Evolutionary conservation across 1,284 basidiomycete genomes (phyloP).

Genomic region (Sporisorium scitamineum): DNA sequence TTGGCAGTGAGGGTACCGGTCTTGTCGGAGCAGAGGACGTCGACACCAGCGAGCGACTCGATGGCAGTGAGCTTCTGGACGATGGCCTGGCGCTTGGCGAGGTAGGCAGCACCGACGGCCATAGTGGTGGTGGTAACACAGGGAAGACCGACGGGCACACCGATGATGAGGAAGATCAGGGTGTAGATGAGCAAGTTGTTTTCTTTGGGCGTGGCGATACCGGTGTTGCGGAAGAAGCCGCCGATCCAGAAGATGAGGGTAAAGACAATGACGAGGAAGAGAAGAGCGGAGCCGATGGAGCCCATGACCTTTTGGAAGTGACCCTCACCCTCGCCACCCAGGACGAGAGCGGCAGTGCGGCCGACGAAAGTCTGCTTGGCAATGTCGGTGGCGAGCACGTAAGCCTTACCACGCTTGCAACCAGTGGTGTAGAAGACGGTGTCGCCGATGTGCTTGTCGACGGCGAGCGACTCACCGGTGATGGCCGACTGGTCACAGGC

Average conservation of each 20-base stretch:
- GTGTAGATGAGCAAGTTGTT: slow-evolving; percentile 74
- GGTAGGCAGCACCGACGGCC: slow-evolving; percentile 75
- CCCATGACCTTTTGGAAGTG: slow-evolving; percentile 74
- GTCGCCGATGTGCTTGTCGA: slow-evolving; percentile 74
- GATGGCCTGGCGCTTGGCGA: slow-evolving; percentile 74
- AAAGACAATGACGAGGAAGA: slow-evolving; percentile 73
- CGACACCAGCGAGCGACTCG: slow-evolving; percentile 75
- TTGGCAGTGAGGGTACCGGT: slow-evolving; percentile 75
- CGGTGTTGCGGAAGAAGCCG: slow-evolving; percentile 72
- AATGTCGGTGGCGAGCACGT: slow-evolving; percentile 72
- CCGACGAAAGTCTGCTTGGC: slow-evolving; percentile 73
- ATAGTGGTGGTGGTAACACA: slow-evolving; percentile 73
- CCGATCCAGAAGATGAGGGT: slow-evolving; percentile 72
- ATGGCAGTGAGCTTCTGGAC: slow-evolving; percentile 76
- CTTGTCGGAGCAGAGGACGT: slow-evolving; percentile 75
- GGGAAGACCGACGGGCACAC: slow-evolving; percentile 75
- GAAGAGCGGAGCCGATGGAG: slow-evolving; percentile 73
- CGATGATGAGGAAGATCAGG: slow-evolving; percentile 73
- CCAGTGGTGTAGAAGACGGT: slow-evolving; percentile 71
- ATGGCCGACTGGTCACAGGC: slow-evolving; percentile 74
- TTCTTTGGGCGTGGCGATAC: slow-evolving; percentile 72
- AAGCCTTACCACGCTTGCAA: slow-evolving; percentile 74
- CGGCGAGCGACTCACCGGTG: slow-evolving; percentile 74
- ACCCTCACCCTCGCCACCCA: slow-evolving; percentile 69
- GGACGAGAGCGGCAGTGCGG: slow-evolving; percentile 72